Evolutionary conservation across 768 basidiomycete species (phyloP).

Genomic region (Pulveroboletus frians): DNA sequence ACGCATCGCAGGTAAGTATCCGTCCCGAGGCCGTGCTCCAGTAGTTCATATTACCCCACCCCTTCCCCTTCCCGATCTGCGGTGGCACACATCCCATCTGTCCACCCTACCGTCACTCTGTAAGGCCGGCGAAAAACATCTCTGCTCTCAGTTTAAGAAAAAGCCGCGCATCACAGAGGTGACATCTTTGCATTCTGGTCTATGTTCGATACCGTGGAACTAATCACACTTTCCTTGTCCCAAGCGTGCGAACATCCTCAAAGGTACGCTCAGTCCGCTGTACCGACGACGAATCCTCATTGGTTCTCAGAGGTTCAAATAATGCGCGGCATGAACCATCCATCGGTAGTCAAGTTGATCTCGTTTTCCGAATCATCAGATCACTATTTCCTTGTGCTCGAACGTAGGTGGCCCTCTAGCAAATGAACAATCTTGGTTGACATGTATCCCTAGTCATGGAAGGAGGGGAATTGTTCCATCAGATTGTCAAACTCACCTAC

Average conservation of each 20-base stretch:
- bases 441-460: slow-evolving; percentile 67
- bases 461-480: slow-evolving; percentile 97
- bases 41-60: slow-evolving; percentile 25
- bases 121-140: slow-evolving; percentile 88
- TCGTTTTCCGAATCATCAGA: slow-evolving; percentile 91
- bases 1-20: slow-evolving; percentile 79
- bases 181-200: slow-evolving; percentile 27
- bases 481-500: slow-evolving; percentile 98
- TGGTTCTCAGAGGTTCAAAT: slow-evolving; percentile 85
- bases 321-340: slow-evolving; percentile 92
- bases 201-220: slow-evolving; percentile 13
- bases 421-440: slow-evolving; percentile 7
- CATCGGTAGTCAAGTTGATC: slow-evolving; percentile 86
- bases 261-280: slow-evolving; percentile 45
- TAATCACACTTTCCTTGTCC: slow-evolving; percentile 14
- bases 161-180: slow-evolving; percentile 99
- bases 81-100: slow-evolving; percentile 10
- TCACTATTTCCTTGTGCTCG: slow-evolving; percentile 91
- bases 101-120: slow-evolving; percentile 26
- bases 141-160: slow-evolving; percentile 93
- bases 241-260: slow-evolving; percentile 95
- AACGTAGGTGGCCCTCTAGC: slow-evolving; percentile 51
- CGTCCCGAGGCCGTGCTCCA: slow-evolving; percentile 17
- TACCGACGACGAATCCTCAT: slow-evolving; percentile 1
- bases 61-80: slow-evolving; percentile 13